Base-by-base conservation (phyloP, 2,329 filamentous ascomycete genomes). In the Fusarium subtropicale region DNA sequence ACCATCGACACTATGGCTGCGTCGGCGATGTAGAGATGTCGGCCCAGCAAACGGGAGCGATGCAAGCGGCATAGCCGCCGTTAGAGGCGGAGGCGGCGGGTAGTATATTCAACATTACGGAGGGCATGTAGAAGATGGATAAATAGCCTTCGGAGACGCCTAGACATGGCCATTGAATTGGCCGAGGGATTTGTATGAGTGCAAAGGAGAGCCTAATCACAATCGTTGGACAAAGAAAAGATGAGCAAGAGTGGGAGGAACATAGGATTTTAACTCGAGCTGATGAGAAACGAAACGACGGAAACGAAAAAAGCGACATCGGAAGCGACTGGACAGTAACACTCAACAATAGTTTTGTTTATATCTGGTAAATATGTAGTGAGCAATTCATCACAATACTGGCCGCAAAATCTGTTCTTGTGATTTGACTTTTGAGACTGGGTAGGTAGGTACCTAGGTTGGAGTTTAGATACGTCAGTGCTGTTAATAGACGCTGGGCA, bases 1-100 rank as follows among this genome's bases (percentile, higher is more conserved):
- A 81, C 79, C 10, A 73, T 81, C 67, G 75, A 78, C 66, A 81
- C 79, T 9, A 69, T 81, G 66, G 78, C 78, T n/a, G 79, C 79
- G 33, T 81, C 79, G 65, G 75, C 78, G 33, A 75, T 79, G 75
- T 80, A 79, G 68, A 44, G 34, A 38, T 31, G 51, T n/a, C 68
- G 68, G 47, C 62, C 30, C 48, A 52, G 53, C 51, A 52, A 48
- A 44, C 64, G 57, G 51, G 52, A 44, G 26, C 39, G 60, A 53
- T 48, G 31, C 22, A 60, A 52, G 47, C n/a, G 50, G 48, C 60
- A 41, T 24, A 33, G 58, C 38, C 31, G 56, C 24, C 33, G 48
- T 44, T 66, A 56, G 56, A 59, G 58, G 45, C 31, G 42, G 34
- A 50, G 33, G 30, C 44, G 55, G 48, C 55, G 53, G 31, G 54